A percentile compares a stretch with the other conserved stretches of the same genome.
Evolutionary conservation across 2,329 filamentous ascomycete genomes (phyloP).

Genomic region (Amauroascus niger): DNA sequence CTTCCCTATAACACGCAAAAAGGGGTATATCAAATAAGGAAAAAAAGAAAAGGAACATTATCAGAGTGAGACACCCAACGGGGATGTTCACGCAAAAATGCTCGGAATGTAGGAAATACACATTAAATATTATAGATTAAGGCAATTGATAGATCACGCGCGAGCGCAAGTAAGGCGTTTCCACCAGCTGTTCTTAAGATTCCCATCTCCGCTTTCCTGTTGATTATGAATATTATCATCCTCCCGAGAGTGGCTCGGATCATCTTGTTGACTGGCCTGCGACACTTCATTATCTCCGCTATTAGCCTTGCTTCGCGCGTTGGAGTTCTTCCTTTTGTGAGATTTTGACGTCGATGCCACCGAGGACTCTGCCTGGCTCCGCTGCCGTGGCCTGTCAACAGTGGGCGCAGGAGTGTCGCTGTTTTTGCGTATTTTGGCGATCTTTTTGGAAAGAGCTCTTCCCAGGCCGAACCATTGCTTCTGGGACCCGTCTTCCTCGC

Average conservation of each 20-base stretch:
- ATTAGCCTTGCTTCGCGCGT: not conserved
- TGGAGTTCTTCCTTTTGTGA: not conserved
- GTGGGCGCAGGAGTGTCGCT: conserved; percentile 1
- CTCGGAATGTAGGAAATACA: not conserved
- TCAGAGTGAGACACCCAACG: not conserved
- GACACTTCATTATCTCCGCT: not conserved
- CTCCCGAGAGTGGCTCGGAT: not conserved
- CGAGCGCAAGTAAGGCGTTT: conserved; percentile 9
- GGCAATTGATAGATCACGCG: not conserved
- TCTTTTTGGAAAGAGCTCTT: conserved; percentile 13
- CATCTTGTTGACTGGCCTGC: not conserved
- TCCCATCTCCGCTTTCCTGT: not conserved
- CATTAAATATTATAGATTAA: conserved; percentile 4
- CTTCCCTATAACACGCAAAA: not conserved
- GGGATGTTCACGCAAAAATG: not conserved
- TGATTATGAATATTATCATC: not conserved
- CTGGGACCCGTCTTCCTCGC: not conserved
- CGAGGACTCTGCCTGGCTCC: not conserved
- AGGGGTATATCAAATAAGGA: not conserved
- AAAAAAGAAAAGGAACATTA: not conserved
- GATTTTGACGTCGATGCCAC: not conserved
- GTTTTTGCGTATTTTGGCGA: conserved; percentile 11
- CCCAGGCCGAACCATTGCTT: conserved; percentile 14
- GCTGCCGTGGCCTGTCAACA: not conserved
- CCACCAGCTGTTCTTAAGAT: conserved; percentile 6